These are phyloP conservation scores for Cercospora beticola DNA, from an alignment of 2,329 filamentous ascomycete genomes.

Conservation along the genomic window DNA sequence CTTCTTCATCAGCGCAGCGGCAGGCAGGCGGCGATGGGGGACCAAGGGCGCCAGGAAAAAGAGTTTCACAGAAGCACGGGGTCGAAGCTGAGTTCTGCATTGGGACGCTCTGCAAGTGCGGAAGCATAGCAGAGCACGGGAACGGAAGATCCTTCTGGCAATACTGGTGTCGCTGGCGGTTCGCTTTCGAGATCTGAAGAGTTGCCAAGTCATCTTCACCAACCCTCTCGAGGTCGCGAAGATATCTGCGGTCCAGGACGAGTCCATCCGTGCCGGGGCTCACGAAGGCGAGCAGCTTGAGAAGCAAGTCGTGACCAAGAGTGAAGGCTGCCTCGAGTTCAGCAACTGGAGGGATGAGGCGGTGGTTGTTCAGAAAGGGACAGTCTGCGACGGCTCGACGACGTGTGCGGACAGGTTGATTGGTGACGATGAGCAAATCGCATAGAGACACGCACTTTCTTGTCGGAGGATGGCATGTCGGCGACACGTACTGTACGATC, in stretches of 20 bases:
- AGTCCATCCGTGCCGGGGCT: background rate
- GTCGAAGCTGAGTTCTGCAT: background rate
- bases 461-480: background rate
- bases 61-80: background rate
- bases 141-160: background rate
- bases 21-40: background rate
- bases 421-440: background rate
- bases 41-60: background rate
- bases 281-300: background rate
- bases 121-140: background rate
- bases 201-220: background rate
- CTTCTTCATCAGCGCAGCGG: background rate
- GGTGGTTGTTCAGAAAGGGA: background rate
- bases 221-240: background rate
- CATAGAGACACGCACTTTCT: background rate
- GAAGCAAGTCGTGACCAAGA: background rate
- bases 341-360: background rate
- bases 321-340: background rate
- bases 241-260: background rate
- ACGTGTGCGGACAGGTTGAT: background rate
- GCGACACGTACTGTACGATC: background rate
- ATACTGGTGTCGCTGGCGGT: background rate
- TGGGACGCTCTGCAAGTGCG: background rate
- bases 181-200: background rate
- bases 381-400: background rate